Evolutionary conservation across 2,329 filamentous ascomycete species (phyloP), one percentile per base, ranked within the genome.

Genomic region (Aureobasidium sp.): DNA sequence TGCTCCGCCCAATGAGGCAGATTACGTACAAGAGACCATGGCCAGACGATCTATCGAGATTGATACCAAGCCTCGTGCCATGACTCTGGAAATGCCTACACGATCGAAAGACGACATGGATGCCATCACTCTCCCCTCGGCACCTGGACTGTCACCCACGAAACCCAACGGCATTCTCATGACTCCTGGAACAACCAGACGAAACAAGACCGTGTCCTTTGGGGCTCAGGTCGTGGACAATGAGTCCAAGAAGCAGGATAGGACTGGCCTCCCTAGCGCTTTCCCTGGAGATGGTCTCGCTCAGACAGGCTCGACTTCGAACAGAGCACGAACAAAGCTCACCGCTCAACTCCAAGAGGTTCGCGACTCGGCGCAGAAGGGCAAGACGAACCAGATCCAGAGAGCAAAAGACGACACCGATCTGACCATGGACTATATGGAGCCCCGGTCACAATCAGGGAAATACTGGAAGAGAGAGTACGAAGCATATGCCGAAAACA

Each of bases 401-500:
- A 63, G 64, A 22, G 72, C 72, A 22, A 74, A 73, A 56, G 76
- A 78, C 67, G 82, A 84, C 57, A 79, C 81, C 61, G 87, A 91
- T 67, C 76, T 86, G 62, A 90, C 88, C 0, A 75, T 87, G 52
- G 88, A 91, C 68, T 76, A 90, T 53, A 87, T 87, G 65, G 86
- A 90, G 68, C 89, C 89, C 7, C 83, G 86, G 65, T 90, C 88
- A 1, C 83, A 87, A 63, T 91, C 88, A 4, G 89, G 88, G 7
- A 85, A 83, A 68, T 91, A 89, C 74, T 93, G 89, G 89, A 92
- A 92, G 74, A 81, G 84, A 27, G 84, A 91, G 70, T 92, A 89
- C 68, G 82, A 90, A 67, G 82, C 80, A 61, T 93, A 92, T 69
- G 85, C 89, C 53, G 80, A 84, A 48, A 87, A 88, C 65, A 89